Percentiles rank a stretch among this genome's conserved stretches.
Conservation (phyloP, 2,329 filamentous ascomycete species). For the Nemania sp. region DNA sequence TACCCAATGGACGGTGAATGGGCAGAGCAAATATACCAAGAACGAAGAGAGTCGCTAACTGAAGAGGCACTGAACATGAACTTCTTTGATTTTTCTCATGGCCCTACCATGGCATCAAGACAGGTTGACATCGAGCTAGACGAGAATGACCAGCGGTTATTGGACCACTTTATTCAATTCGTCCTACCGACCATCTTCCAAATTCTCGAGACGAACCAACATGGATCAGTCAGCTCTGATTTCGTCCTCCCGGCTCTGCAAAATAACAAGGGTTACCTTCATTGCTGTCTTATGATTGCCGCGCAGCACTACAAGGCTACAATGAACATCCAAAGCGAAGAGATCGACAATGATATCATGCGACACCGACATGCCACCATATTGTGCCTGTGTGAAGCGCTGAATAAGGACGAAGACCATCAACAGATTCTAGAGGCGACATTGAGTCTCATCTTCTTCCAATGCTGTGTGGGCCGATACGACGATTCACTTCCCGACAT, state of each 20-base stretch:
- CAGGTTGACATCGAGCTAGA: constrained; percentile 81
- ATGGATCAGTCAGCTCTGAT: constrained; percentile 78
- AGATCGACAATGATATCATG: constrained; percentile 89
- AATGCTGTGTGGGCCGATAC: constrained; percentile 85
- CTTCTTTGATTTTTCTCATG: constrained; percentile 82
- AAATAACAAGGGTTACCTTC: constrained; percentile 89
- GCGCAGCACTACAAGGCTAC: constrained; percentile 90
- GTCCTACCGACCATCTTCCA: constrained; percentile 91
- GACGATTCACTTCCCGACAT: constrained; percentile 89
- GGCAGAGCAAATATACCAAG: constrained; percentile 71
- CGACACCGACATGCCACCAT: constrained; percentile 89
- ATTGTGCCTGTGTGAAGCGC: constrained; percentile 79
- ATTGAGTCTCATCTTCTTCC: constrained; percentile 94
- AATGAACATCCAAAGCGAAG: constrained; percentile 66
- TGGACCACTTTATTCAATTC: constrained; percentile 89
- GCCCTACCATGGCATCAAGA: constrained; percentile 62
- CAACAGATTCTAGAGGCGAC: constrained; percentile 89
- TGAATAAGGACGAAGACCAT: constrained; percentile 81
- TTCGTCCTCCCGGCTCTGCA: constrained; percentile 87
- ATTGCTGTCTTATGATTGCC: constrained; percentile 92
- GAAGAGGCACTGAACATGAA: constrained; percentile 73
- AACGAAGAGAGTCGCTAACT: constrained; percentile 68
- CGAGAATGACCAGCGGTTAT: constrained; percentile 81
- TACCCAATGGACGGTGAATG: constrained; percentile 69
- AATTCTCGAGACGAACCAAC: constrained; percentile 86